phyloP scores from a whole-genome alignment of 306 rosid genomes.

The Vigna reflexopilosa region DNA sequence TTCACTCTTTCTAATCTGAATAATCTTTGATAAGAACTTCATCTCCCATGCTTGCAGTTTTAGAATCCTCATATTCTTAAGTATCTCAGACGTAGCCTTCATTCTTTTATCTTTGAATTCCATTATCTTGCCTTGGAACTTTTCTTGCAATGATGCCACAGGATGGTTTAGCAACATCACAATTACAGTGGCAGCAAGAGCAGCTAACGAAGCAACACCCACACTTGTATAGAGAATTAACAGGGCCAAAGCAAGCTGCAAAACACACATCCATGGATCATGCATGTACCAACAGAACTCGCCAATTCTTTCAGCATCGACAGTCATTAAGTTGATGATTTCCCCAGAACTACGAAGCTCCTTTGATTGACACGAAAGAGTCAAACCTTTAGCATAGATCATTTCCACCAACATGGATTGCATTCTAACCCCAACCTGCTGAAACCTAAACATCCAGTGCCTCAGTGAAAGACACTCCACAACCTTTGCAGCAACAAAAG shows the following conservation, averaged over 20 bases:
- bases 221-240: constrained; percentile 72
- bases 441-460: constrained; percentile 73
- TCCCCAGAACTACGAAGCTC: constrained; percentile 70
- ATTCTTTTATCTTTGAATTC: constrained; percentile 82
- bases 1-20: constrained; percentile 62
- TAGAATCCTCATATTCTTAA: constrained; percentile 86
- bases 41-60: constrained; percentile 95
- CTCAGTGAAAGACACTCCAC: constrained; percentile 71
- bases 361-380: constrained; percentile 71
- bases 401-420: constrained; percentile 64
- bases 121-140: constrained; percentile 81
- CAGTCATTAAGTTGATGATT: constrained; percentile 81
- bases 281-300: constrained; percentile 78
- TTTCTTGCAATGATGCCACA: constrained; percentile 67
- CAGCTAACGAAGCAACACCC: constrained; percentile 74
- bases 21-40: constrained; percentile 78
- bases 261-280: constrained; percentile 68
- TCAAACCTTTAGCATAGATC: constrained; percentile 74
- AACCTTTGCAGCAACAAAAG: constrained; percentile 71
- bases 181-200: constrained; percentile 67
- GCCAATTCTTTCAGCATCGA: constrained; percentile 85
- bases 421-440: constrained; percentile 67
- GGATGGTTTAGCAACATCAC: constrained; percentile 80
- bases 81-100: constrained; percentile 81
- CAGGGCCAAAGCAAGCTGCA: constrained; percentile 75